Base-by-base conservation (phyloP, 345 rosid genomes). In the Bruguiera gymnorhiza region DNA sequence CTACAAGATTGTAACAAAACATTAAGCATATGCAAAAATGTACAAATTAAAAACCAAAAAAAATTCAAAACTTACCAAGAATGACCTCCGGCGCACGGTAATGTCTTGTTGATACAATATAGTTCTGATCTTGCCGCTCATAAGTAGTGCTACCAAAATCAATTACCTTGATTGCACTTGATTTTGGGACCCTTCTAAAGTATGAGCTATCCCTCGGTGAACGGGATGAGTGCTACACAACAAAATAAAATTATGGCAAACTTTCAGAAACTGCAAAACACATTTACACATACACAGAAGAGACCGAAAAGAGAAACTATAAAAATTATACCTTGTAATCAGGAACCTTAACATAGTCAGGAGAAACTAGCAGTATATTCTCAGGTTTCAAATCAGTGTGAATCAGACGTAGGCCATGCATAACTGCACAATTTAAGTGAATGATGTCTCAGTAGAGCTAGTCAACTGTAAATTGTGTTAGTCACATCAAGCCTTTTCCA, bases 341-440 rank as follows among this genome's bases (percentile, higher is more conserved):
- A 6, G 91, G 91, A 74, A 92, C 83, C 69, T 88, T 92, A 65
- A 85, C 81, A 79, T 86, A 89, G 32, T 92, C 97, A 0, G 96
- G 61, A 26, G 94, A 89, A 66, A 86, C 91, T 16, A 92, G 73
- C 10, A 92, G 92, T 57, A 92, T 81, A 55, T 92, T 92, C 77
- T 92, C 97, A 54, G 97, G 97, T 79, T 92, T 92, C 78, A 92
- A 78, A 75, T 92, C 97, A 0, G 97, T 92, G 70, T 92, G 97
- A 68, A 92, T 87, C 83, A 92, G 76, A 57, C 65, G 82, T 87
- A 92, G 66, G 50, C 89, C 97, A 84, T 92, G 96, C 96, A 92
- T 88, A 78, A 92, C 97, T 92, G 94, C 84, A 86, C 62, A 68
- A 62, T 24, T 43, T 39, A 65, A 75, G 73, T 20, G 68, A 72